A percentile compares a stretch with the other conserved stretches of the same genome.
Conservation (phyloP, 176 grass and related monocot species). For the Zea luxurians region DNA sequence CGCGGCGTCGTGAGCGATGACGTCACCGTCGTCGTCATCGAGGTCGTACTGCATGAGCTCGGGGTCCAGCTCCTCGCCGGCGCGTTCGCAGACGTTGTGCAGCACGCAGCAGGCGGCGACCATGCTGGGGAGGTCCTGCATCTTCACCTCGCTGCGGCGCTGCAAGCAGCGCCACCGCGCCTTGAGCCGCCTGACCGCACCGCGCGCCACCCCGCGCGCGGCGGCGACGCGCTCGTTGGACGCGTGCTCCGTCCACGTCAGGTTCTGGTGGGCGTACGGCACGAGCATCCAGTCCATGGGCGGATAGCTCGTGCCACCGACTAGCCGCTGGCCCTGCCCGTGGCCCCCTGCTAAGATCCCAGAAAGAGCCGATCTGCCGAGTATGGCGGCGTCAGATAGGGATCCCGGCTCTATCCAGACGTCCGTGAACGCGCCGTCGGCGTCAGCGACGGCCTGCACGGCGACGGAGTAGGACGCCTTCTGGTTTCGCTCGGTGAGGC, state of each 20-base stretch:
- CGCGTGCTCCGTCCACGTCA: constrained; percentile 67
- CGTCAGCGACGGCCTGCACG: constrained; percentile 59
- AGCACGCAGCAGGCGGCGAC: constrained; percentile 74
- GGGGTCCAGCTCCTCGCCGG: constrained; percentile 42
- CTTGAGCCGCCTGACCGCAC: constrained; percentile 61
- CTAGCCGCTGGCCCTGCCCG: constrained; percentile 37
- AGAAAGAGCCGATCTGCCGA: constrained; percentile 50
- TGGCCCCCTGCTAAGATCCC: constrained; percentile 33
- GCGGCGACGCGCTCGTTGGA: constrained; percentile 56
- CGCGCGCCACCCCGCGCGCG: constrained; percentile 37
- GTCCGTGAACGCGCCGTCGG: constrained; percentile 62
- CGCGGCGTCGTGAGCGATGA: constrained; percentile 35
- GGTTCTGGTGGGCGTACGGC: constrained; percentile 62
- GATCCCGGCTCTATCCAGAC: constrained; percentile 69
- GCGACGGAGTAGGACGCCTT: constrained; percentile 80
- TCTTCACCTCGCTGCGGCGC: constrained; percentile 65
- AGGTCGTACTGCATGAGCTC: constrained; percentile 38
- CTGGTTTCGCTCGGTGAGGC: constrained; percentile 68
- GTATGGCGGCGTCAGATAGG: constrained; percentile 55
- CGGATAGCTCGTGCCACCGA: constrained; percentile 57
- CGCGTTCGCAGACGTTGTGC: constrained; percentile 77
- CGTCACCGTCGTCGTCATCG: constrained; percentile 37
- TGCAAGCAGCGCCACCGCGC: constrained; percentile 68
- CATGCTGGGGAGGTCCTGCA: constrained; percentile 57
- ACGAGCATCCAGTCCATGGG: constrained; percentile 74